phyloP scores from a whole-genome alignment of 495 filamentous ascomycete genomes.

The Neurospora sp. region DNA sequence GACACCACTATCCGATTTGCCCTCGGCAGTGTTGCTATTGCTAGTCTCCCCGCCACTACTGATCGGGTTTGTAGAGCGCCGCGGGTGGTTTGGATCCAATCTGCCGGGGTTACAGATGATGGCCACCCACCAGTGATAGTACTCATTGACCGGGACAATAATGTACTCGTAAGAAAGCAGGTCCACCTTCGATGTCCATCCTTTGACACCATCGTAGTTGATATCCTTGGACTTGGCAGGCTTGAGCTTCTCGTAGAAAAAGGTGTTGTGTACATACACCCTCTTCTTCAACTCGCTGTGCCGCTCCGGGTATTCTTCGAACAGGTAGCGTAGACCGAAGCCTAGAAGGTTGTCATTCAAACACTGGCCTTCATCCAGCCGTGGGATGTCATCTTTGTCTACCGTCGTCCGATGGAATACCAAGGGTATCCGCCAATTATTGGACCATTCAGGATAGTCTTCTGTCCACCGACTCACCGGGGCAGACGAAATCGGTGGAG shows the following conservation, averaged over 20 bases:
- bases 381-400: slow-evolving; percentile 64
- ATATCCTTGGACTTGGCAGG: slow-evolving; percentile 39
- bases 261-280: slow-evolving; percentile 84
- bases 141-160: slow-evolving; percentile 83
- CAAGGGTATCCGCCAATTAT: slow-evolving; percentile 47
- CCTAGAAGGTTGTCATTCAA: slow-evolving; percentile 87
- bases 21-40: neutral
- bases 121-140: slow-evolving; percentile 85
- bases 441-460: slow-evolving; percentile 31
- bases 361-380: slow-evolving; percentile 75
- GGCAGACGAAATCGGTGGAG: neutral
- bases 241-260: slow-evolving; percentile 71
- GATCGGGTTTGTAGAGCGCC: neutral
- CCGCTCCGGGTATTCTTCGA: slow-evolving; percentile 49
- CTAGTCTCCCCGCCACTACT: neutral
- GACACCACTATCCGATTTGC: neutral
- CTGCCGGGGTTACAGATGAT: slow-evolving; percentile 84
- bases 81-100: slow-evolving; percentile 25
- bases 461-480: slow-evolving; percentile 28
- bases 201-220: slow-evolving; percentile 73
- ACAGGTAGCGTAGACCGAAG: slow-evolving; percentile 73
- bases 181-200: slow-evolving; percentile 83
- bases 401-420: slow-evolving; percentile 65
- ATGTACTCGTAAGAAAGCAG: slow-evolving; percentile 81
- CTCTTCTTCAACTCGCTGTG: slow-evolving; percentile 48